phyloP scores from a whole-genome alignment of 768 basidiomycete species.

The Hemileccinum rubropunctum region DNA sequence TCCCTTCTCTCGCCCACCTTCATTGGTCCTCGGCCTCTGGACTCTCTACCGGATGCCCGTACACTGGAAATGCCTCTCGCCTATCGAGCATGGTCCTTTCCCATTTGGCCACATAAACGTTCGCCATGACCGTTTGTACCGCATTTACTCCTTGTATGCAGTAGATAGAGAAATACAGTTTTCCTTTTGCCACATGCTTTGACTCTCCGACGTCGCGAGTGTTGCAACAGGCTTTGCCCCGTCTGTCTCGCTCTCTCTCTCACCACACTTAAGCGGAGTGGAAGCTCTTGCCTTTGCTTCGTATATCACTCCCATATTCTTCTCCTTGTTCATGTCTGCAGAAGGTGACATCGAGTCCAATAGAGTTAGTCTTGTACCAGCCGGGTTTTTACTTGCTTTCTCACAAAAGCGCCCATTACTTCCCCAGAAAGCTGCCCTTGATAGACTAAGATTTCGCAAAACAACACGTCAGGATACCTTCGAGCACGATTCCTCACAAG shows the following conservation, averaged over 20 bases:
- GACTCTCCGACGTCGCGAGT: slow-evolving; percentile 51
- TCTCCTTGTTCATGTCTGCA: slow-evolving; percentile 44
- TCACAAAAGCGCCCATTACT: slow-evolving; percentile 32
- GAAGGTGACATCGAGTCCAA: slow-evolving; percentile 42
- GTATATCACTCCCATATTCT: slow-evolving; percentile 14
- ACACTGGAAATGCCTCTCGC: not conserved
- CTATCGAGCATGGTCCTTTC: not conserved
- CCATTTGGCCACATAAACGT: slow-evolving; percentile 1
- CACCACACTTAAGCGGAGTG: slow-evolving; percentile 22
- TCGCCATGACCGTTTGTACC: slow-evolving; percentile 17
- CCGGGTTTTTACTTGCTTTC: slow-evolving; percentile 31
- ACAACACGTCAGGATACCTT: slow-evolving; percentile 31
- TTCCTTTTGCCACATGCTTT: slow-evolving; percentile 45
- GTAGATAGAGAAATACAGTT: slow-evolving; percentile 37
- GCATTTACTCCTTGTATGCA: slow-evolving; percentile 26
- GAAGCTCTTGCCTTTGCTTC: slow-evolving; percentile 8
- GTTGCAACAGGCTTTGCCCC: slow-evolving; percentile 30
- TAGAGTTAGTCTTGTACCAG: slow-evolving; percentile 45
- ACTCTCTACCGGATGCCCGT: not conserved
- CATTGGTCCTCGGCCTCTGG: not conserved
- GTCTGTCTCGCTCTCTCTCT: slow-evolving; percentile 15
- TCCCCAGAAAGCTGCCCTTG: slow-evolving; percentile 42
- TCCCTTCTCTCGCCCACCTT: not conserved
- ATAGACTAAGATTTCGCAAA: slow-evolving; percentile 49
- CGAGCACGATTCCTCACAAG: slow-evolving; percentile 41